Evolutionary conservation across 345 rosid genomes (phyloP).

Genomic region (Acer negundo): DNA sequence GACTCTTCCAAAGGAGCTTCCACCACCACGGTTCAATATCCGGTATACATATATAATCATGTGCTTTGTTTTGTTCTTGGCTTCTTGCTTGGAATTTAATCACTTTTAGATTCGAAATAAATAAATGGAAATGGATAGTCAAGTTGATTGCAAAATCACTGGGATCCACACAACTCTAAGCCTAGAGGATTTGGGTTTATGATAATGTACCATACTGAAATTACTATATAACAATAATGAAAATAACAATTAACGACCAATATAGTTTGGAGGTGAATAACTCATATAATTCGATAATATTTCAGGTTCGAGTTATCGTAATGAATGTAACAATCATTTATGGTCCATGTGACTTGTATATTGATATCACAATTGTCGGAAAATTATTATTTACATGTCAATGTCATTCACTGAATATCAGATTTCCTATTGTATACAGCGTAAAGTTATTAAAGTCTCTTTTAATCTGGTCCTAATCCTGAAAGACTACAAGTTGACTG

Average conservation of each 20-base stretch:
- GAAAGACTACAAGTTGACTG: neutral
- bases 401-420: too few relatives aligned
- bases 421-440: too few relatives aligned
- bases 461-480: too few relatives aligned
- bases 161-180: constrained; percentile 18
- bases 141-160: neutral
- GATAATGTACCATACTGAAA: neutral
- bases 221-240: neutral
- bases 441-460: too few relatives aligned
- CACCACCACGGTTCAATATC: too few relatives aligned
- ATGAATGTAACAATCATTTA: neutral
- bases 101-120: constrained; percentile 9
- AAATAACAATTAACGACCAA: too few relatives aligned
- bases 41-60: too few relatives aligned
- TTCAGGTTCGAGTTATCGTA: too few relatives aligned
- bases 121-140: neutral
- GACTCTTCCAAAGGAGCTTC: too few relatives aligned
- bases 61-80: constrained; percentile 16
- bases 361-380: neutral
- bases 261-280: too few relatives aligned
- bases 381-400: too few relatives aligned
- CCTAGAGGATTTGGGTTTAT: neutral
- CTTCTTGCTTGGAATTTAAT: neutral
- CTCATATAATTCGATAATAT: too few relatives aligned
- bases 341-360: neutral